These are phyloP conservation scores for Magnaporthales sp. DNA, from an alignment of 2,329 filamentous ascomycete genomes.

Conservation along the genomic window DNA sequence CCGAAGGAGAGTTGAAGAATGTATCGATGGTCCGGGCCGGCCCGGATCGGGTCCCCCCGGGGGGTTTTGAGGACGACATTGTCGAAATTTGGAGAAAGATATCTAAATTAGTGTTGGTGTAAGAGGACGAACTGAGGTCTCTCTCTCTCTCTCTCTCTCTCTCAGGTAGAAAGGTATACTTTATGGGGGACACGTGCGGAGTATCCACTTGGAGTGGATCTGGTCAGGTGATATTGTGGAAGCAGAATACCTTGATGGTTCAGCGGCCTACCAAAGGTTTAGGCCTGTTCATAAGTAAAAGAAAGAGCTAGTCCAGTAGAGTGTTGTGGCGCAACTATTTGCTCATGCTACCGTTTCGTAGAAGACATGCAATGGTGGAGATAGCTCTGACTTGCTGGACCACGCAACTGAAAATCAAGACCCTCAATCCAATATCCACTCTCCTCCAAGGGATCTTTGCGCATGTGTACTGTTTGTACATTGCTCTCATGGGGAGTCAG, in stretches of 20 bases:
- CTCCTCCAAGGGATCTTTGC: too few relatives aligned
- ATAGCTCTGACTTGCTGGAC: background rate
- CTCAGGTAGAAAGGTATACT: background rate
- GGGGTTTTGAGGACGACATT: background rate
- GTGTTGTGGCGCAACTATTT: background rate
- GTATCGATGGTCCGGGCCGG: slow-evolving; percentile 12
- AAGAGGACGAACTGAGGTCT: background rate
- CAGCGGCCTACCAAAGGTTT: background rate
- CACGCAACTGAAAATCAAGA: too few relatives aligned
- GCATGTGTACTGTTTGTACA: too few relatives aligned
- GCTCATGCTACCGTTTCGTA: background rate
- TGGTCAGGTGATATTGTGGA: background rate
- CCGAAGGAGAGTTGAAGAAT: slow-evolving; percentile 28
- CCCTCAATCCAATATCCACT: too few relatives aligned
- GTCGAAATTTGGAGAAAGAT: background rate
- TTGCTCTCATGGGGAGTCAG: too few relatives aligned
- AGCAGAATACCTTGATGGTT: background rate
- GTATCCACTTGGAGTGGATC: background rate
- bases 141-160: too few relatives aligned
- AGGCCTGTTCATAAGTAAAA: background rate
- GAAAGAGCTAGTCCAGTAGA: background rate
- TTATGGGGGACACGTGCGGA: background rate
- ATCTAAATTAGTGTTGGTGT: background rate
- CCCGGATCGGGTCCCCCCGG: background rate
- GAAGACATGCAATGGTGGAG: background rate